Conservation (phyloP, 2,329 filamentous ascomycete genomes). For the Fusarium ramigenum region DNA sequence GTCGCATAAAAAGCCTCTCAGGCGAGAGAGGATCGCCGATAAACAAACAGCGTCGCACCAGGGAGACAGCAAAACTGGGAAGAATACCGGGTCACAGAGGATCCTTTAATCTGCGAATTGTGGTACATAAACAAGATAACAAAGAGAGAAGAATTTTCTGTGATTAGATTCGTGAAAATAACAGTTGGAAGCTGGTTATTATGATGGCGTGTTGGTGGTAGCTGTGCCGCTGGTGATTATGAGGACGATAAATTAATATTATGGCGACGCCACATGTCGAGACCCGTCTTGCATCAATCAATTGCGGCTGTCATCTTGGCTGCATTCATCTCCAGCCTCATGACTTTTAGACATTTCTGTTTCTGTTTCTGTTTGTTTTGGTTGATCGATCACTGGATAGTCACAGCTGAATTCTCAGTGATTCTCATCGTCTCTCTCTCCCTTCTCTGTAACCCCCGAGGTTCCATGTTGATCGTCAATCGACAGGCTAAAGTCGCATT, state of each 20-base stretch:
- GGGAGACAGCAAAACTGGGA: constrained; percentile 11
- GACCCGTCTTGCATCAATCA: neutral
- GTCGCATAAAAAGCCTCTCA: constrained; percentile 7
- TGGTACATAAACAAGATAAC: neutral
- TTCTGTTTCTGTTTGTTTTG: neutral
- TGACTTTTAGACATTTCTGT: neutral
- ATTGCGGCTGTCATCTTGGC: neutral
- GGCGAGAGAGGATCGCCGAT: constrained; percentile 14
- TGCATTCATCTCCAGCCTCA: constrained; percentile 4
- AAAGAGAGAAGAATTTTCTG: neutral
- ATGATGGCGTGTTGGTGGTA: neutral
- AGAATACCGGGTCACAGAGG: constrained; percentile 22
- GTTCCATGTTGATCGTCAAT: constrained; percentile 29
- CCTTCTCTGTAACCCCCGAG: neutral
- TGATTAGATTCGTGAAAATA: neutral
- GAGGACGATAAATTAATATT: neutral
- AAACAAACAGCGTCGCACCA: constrained; percentile 25
- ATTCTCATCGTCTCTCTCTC: neutral
- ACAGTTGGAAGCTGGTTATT: neutral
- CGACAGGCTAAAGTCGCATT: constrained; percentile 12
- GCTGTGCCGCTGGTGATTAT: constrained; percentile 24
- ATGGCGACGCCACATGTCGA: neutral
- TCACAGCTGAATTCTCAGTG: neutral
- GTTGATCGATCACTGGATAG: neutral
- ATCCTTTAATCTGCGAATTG: constrained; percentile 30